Base-by-base conservation (phyloP, 345 rosid genomes). In the Crucihimalaya himalaica region DNA sequence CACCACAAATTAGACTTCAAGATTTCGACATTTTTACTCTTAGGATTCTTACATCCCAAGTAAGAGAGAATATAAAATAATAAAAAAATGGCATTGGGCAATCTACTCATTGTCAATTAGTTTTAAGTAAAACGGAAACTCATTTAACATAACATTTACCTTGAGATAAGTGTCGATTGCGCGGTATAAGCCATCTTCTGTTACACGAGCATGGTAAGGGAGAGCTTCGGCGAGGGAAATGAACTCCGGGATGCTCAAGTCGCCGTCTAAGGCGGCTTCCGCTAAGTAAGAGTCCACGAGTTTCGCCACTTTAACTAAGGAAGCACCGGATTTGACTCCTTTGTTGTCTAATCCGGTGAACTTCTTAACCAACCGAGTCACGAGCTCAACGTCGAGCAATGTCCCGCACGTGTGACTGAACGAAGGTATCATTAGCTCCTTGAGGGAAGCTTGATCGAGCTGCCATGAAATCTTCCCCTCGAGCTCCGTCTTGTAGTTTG, bases 121-220 rank as follows among this genome's bases (percentile, higher is more conserved):
- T 28, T 63, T 45, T 28, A n/a, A 63, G 4, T 43, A n/a, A n/a
- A n/a, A n/a, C 3, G 4, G 25, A 16, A 28, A 0, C 25, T 45
- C 27, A 16, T 34, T 0, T 23, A 68, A 37, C 48, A 39, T 55
- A 16, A 31, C 12, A 32, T 39, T 80, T 81, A 86, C 98, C 78
- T 94, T 94, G 50, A 94, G 93, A 72, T 89, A 91, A 56, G 96
- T 89, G 54, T 94, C 96, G 15, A 94, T 81, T 71, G 97, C 95
- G 12, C 97, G 84, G 81, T 94, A 94, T 6, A 94, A 48, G 0
- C 93, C 92, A 55, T 94, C 95, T 65, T 94, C 89, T 2, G 68
- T 68, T 28, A 83, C 83, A 18, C 96, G 95, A 11, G 92, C 86
- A 53, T 89, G 88, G 70, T 58, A 12, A n/a, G 98, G 98, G 4